Evolutionary conservation across 441 rosid species (phyloP).

Genomic region (Manihot esculenta): DNA sequence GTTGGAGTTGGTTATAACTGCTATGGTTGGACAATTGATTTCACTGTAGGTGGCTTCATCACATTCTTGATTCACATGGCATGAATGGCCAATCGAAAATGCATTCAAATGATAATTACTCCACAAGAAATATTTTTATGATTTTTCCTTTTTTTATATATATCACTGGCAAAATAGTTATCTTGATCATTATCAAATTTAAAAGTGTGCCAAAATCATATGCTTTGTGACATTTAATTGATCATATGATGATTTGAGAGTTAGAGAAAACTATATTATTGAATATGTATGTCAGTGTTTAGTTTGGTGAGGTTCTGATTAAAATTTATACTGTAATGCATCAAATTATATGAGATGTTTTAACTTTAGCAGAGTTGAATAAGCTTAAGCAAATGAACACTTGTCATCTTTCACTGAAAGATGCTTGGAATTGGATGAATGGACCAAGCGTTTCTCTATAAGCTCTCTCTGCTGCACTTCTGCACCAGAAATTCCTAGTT

Average conservation of each 20-base stretch:
- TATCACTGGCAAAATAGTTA: no score
- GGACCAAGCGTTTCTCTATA: background rate
- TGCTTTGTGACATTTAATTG: background rate
- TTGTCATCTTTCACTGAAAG: background rate
- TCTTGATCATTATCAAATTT: background rate
- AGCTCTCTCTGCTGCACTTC: background rate
- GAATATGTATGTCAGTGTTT: background rate
- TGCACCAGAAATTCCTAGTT: background rate
- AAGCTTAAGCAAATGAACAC: background rate
- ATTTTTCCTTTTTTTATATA: background rate
- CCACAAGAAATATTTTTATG: background rate
- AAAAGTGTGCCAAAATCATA: background rate
- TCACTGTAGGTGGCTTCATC: background rate
- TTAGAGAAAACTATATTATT: no score
- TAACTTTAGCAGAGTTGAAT: background rate
- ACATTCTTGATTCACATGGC: background rate
- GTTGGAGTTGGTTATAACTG: background rate
- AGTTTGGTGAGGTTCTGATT: background rate
- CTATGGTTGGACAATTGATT: slow-evolving; percentile 5
- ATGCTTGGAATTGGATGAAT: background rate
- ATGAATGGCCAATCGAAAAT: background rate
- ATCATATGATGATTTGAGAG: no score
- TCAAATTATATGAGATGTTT: background rate
- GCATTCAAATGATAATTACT: background rate
- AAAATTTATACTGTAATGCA: background rate